Evolutionary conservation across 331 rosid genomes (phyloP), one percentile per base, ranked within the genome.

Genomic region (Malus hybrid): DNA sequence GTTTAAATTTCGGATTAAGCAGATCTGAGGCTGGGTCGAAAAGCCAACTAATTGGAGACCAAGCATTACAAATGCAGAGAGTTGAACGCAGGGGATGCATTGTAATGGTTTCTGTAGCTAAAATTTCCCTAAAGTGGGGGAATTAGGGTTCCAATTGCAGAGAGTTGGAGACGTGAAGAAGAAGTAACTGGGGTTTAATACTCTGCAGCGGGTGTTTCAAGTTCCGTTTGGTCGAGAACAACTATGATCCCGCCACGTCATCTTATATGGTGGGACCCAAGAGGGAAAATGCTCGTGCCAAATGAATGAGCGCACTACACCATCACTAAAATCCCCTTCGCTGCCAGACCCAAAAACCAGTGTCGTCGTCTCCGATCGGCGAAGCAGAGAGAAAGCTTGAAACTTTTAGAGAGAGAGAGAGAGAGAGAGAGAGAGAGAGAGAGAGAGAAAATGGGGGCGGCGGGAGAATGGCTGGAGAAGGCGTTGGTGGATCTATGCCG

Each of bases 381-480:
- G 20, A 71, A 71, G 65, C 50, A 55, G 76, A 36, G 36, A 26
- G 66, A 22, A 22, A 15, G 76, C 6, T 57, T 7, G 67, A 58
- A 63, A 12, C 34, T 71, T 13, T 20, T 53, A 48, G 24, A 24
- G 24, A 24, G 24, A 24, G 24, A 24, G 24, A 24, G 24, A 24
- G 24, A 24, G 24, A 24, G 50, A 58, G 69, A 18, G 74, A 39
- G 78, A 39, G 46, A 39, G 12, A 39, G 55, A 42, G 64, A 46
- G 29, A 52, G 66, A 18, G 72, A 50, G 70, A 77, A 30, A 74
- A 88, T 88, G 96, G 98, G 71, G 61, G 75, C 86, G 69, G 75
- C 97, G 62, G 95, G 95, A 60, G 69, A 87, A 87, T 94, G 99
- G 99, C 74, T 92, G 71, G 89, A 94, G 89, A 88, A 86, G 73